Base-by-base conservation (phyloP, 139 green algal species). In the Chlamydomonas sp. region DNA sequence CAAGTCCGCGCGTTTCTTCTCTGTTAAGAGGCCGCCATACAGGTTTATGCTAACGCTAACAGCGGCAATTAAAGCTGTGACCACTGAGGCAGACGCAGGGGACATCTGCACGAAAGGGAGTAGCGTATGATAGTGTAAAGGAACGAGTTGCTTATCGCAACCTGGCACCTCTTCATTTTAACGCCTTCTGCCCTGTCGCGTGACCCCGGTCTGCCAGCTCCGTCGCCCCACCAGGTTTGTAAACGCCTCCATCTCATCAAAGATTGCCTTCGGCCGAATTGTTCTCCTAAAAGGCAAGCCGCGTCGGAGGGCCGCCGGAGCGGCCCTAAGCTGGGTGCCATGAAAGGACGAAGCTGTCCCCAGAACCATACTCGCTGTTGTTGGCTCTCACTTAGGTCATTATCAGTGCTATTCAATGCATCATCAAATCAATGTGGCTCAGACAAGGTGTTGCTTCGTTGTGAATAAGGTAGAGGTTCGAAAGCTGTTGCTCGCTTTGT, bases 1-100 rank as follows among this genome's bases (percentile, higher is more conserved):
- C 17, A 95, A 73, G 77, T 96, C 90, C 0, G 91, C 94, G 0
- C 91, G 82, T 64, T 95, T 93, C 15, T 87, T 79, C 68, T 96
- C 94, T 0, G 91, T 93, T 15, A 91, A 72, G 18, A 95, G 61
- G 63, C 89, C 89, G 20, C 90, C 93, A 66, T 90, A 94, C 4
- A 94, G 83, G 80, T 96, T 96, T n/a, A 93, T 67, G 49, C 77
- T 91, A 58, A 96, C 89, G 18, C 85, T 90, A 18, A 75, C 78
- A 0, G 72, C 91, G 18, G 93, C 92, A 17, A 96, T 85, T 6
- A 89, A 62, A 8, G 92, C 89, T 15, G 91, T 95, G 12, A 92
- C 80, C 1, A 96, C 64, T 16, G 59, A 82, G 31, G 9, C 14
- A 16, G 18, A 5, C 58, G 15, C 15, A 78, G 60, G 3, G 6